Conservation (phyloP, 1,139 yeast species). For the Scheffersomyces titani region DNA sequence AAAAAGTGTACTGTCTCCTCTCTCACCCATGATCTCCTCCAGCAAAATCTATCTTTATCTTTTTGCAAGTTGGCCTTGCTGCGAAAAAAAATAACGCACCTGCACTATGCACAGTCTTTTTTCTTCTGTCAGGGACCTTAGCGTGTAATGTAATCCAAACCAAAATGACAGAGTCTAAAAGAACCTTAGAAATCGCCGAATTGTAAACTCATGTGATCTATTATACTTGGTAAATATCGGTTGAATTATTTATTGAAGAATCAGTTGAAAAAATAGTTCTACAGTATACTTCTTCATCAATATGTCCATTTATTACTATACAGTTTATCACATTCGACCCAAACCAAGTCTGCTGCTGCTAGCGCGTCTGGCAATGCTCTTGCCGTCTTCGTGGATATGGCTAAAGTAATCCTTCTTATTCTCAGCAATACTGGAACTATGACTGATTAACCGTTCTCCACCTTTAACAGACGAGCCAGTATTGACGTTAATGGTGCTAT, state of each 20-base stretch:
- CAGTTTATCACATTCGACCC: background rate
- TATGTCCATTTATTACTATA: background rate
- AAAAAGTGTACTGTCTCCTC: background rate
- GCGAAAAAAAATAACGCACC: background rate
- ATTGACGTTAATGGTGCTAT: background rate
- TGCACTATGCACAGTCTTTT: background rate
- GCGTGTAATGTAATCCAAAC: background rate
- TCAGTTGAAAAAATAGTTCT: too few species aligned
- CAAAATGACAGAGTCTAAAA: background rate
- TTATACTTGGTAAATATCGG: background rate
- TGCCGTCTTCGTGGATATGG: constrained; percentile 1
- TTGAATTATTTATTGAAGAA: background rate
- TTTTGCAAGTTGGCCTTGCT: background rate
- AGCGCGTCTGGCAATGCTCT: constrained; percentile 9
- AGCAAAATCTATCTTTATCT: background rate
- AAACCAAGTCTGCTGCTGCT: constrained; percentile 7
- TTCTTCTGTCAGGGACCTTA: background rate
- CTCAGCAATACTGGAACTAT: background rate
- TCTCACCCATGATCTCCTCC: background rate
- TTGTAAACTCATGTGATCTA: background rate
- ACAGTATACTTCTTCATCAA: background rate
- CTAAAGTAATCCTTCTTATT: background rate
- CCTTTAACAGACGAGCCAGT: background rate
- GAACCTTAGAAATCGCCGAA: background rate
- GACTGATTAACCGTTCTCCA: background rate